These are phyloP conservation scores for Leccinellum rugosiceps DNA, from an alignment of 768 basidiomycete species.

Conservation along the genomic window DNA sequence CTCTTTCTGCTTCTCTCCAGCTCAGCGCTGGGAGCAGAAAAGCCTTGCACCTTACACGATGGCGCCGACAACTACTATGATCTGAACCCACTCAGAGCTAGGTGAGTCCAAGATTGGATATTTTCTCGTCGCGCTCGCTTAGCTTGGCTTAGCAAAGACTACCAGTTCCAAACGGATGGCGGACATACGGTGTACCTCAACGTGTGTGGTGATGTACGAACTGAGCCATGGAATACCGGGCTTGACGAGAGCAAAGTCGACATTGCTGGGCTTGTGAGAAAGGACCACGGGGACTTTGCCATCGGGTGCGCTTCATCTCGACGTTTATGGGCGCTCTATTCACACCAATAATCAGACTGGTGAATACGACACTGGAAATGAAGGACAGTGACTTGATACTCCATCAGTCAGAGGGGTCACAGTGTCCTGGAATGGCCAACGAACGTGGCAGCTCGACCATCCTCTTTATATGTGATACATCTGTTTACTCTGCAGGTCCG, in stretches of 20 bases:
- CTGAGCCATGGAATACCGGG: conserved; percentile 58
- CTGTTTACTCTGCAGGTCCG: conserved; percentile 53
- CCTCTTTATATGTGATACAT: conserved; percentile 73
- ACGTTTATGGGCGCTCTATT: background rate
- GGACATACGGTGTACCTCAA: conserved; percentile 55
- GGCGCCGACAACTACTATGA: conserved; percentile 57
- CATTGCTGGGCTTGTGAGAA: conserved; percentile 61
- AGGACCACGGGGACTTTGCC: conserved; percentile 64
- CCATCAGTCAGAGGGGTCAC: conserved; percentile 59
- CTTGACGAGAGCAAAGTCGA: conserved; percentile 45
- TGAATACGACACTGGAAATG: conserved; percentile 61
- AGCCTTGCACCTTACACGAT: conserved; percentile 58
- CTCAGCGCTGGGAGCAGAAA: conserved; percentile 37
- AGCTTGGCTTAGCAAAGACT: conserved; percentile 54
- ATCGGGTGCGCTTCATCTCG: conserved; percentile 50
- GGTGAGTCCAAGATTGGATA: conserved; percentile 36
- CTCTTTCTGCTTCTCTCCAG: conserved; percentile 3
- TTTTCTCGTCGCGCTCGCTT: background rate
- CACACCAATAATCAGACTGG: conserved; percentile 15
- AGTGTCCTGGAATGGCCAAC: conserved; percentile 45
- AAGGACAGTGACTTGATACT: conserved; percentile 53
- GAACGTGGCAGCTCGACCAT: conserved; percentile 63
- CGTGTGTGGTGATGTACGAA: conserved; percentile 54
- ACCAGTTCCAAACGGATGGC: conserved; percentile 47
- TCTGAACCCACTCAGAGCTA: conserved; percentile 56